Percentiles rank a stretch among this genome's conserved stretches.
These are phyloP conservation scores for Kuraishia piskuri DNA, from an alignment of 805 yeast species.

Conservation along the genomic window DNA sequence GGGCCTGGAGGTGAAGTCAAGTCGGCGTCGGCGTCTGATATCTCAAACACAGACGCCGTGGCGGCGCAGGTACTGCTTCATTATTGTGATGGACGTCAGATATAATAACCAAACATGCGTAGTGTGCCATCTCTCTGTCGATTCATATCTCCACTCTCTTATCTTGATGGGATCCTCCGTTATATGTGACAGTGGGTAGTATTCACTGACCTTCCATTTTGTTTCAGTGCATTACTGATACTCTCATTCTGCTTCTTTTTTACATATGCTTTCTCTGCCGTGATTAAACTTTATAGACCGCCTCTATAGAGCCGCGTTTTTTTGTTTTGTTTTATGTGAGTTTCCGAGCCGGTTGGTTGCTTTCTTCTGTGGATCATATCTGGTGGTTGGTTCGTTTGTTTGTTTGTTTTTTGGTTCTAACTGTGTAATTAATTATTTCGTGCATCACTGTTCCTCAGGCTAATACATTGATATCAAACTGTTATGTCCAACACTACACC, in stretches of 20 bases:
- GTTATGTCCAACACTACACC: not conserved
- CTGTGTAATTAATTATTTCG: not conserved
- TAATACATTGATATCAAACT: not conserved
- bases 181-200: not conserved
- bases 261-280: not conserved
- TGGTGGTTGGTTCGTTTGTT: too few relatives aligned
- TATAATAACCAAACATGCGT: not conserved
- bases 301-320: too few relatives aligned
- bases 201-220: not conserved
- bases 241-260: too few relatives aligned
- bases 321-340: not conserved
- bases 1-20: constrained; percentile 26
- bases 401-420: too few relatives aligned
- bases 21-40: constrained; percentile 11
- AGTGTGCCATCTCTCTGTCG: not conserved
- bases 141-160: not conserved
- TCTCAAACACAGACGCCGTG: constrained; percentile 20
- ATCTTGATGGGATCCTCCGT: not conserved
- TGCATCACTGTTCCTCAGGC: not conserved
- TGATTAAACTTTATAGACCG: not conserved
- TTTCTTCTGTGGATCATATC: not conserved
- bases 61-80: constrained; percentile 18
- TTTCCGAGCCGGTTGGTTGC: not conserved
- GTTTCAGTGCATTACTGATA: not conserved
- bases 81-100: constrained; percentile 12